Percentiles rank a stretch among this genome's conserved stretches.
Conservation (phyloP, 2,329 filamentous ascomycete genomes). For the Aulographum hederae region DNA sequence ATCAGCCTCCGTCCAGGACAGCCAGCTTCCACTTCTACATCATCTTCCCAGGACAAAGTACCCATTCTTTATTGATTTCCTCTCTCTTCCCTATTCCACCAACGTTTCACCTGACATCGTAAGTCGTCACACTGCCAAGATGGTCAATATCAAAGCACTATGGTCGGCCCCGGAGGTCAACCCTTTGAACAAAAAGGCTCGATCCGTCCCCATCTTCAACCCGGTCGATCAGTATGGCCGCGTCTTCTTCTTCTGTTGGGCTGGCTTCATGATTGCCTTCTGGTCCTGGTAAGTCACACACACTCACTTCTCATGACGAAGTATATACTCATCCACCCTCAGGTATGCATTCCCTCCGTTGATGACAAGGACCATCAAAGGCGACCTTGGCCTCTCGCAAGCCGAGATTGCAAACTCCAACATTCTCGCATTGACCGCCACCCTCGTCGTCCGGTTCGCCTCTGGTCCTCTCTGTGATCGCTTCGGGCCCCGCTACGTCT, state of each 20-base stretch:
- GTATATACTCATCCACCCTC: too few species aligned
- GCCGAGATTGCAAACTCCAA: conserved; percentile 74
- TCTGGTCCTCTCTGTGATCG: conserved; percentile 73
- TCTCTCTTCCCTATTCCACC: too few species aligned
- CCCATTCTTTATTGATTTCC: too few species aligned
- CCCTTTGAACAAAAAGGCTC: conserved; percentile 68
- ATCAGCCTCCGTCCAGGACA: too few species aligned
- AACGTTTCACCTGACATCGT: too few species aligned
- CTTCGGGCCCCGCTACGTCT: conserved; percentile 65
- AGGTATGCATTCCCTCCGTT: conserved; percentile 83
- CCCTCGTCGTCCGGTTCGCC: conserved; percentile 54
- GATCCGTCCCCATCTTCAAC: conserved; percentile 63
- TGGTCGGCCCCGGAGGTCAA: conserved; percentile 50
- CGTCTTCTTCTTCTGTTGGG: conserved; percentile 80
- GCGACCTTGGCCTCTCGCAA: conserved; percentile 54
- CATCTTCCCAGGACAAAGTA: too few species aligned
- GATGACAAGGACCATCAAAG: conserved; percentile 59
- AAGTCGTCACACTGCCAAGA: too few species aligned
- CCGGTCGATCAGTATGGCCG: conserved; percentile 62
- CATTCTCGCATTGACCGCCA: conserved; percentile 51
- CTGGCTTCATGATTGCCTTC: conserved; percentile 74
- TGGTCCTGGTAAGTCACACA: too few species aligned
- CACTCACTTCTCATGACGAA: conserved; percentile 18
- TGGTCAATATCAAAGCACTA: conserved; percentile 3
- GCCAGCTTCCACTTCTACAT: too few species aligned